phyloP scores from a whole-genome alignment of 2,329 filamentous ascomycete genomes.

The Aureobasidium sp. region DNA sequence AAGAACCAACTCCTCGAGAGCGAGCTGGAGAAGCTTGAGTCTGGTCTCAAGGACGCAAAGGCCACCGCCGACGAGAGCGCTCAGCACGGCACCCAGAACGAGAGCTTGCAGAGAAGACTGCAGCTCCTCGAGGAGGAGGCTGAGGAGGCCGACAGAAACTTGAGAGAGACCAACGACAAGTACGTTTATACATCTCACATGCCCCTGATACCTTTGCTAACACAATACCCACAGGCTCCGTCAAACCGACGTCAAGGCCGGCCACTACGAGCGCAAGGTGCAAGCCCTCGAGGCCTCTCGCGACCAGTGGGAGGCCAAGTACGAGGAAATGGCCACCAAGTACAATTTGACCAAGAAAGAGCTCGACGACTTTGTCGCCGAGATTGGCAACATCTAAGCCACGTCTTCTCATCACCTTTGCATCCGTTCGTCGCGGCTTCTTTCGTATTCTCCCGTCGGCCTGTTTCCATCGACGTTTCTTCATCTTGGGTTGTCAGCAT shows the following conservation, averaged over 20 bases:
- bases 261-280: conserved; percentile 98
- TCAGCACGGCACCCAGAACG: conserved; percentile 80
- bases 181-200: conserved; percentile 44
- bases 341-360: conserved; percentile 78
- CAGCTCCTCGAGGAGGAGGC: conserved; percentile 97
- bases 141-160: conserved; percentile 89
- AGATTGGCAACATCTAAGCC: conserved; percentile 85
- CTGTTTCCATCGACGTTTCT: background rate
- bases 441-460: conserved; percentile 5
- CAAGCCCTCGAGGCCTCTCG: conserved; percentile 87
- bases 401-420: background rate
- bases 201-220: background rate
- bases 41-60: conserved; percentile 77
- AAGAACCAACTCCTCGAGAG: conserved; percentile 85
- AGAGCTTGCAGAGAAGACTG: conserved; percentile 82
- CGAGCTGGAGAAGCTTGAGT: conserved; percentile 90
- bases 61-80: conserved; percentile 72
- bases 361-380: conserved; percentile 78
- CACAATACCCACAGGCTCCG: conserved; percentile 61
- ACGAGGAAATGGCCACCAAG: conserved; percentile 95
- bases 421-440: conserved; percentile 1
- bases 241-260: conserved; percentile 98
- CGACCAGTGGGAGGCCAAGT: conserved; percentile 94
- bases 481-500: conserved; percentile 12
- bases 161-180: conserved; percentile 98